Conservation (phyloP, 345 rosid species). For the Salix suchowensis region DNA sequence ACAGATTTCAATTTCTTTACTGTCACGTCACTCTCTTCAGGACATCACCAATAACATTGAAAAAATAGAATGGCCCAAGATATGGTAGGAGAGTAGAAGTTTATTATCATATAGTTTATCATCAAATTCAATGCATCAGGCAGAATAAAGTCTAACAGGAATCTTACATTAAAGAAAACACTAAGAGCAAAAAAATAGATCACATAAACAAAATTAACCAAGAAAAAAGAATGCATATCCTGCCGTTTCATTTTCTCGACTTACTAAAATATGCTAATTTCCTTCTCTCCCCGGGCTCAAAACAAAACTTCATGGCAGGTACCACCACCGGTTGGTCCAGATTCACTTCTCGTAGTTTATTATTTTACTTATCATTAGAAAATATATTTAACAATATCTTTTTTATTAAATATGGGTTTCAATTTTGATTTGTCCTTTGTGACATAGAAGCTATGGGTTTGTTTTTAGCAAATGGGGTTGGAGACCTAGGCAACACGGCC, state of each 20-base stretch:
- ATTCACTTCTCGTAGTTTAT: not conserved
- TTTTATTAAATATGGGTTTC: not conserved
- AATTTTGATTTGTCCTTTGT: not conserved
- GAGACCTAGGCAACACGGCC: not conserved
- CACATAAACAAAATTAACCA: too few relatives aligned
- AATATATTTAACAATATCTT: not conserved
- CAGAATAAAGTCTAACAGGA: not conserved
- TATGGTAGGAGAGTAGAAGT: not conserved
- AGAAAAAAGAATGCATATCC: not conserved
- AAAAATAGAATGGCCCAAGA: not conserved
- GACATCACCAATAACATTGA: too few relatives aligned
- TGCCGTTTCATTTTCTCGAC: not conserved
- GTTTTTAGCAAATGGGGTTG: not conserved
- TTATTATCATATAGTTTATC: too few relatives aligned
- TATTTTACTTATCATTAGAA: not conserved
- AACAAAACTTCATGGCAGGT: not conserved
- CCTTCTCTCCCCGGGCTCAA: not conserved
- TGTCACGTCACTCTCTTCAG: fast-evolving
- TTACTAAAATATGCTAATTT: not conserved
- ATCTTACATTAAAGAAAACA: not conserved
- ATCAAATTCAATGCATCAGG: not conserved
- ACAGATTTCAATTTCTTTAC: too few relatives aligned
- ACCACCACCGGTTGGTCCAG: not conserved
- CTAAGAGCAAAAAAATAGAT: not conserved
- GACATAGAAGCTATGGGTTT: not conserved